Evolutionary conservation across 805 yeast genomes (phyloP), one percentile per base, ranked within the genome.

Genomic region (Myxozyma geophila): DNA sequence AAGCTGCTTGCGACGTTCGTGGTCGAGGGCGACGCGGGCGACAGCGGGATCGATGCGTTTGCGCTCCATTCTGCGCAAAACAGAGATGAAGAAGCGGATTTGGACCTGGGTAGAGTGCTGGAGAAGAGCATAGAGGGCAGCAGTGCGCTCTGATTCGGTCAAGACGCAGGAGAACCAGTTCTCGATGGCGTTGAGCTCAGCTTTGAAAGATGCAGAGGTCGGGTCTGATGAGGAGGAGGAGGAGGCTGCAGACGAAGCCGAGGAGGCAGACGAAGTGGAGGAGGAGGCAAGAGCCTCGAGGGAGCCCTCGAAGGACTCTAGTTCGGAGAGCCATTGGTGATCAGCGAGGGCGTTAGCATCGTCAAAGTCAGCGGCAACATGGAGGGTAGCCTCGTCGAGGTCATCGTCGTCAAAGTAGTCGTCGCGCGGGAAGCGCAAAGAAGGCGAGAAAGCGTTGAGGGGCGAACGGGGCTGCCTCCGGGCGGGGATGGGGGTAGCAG

Each of bases 151-250:
- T 33, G 72, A 72, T 40, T 73, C 73, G 53, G 72, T 69, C 39
- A 79, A 73, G 40, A 73, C 72, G 54, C 58, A 51, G 46, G 75
- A 73, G 67, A 77, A 79, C 82, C 82, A 79, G 57, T 73, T 72
- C 67, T 76, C 80, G 61, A 78, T 71, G 40, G 76, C 74, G 50
- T 65, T 60, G 36, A 77, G 72, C 64, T 77, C 79, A 36, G 74
- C 73, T 53, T 71, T 71, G 68, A 76, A 76, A 5, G 66, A n/a
- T 2, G 71, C 74, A 13, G 74, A 58, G 71, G 70, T 36, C 71
- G 73, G 56, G 72, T 66, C 13, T 1, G 58, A 33, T 17, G 74
- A 71, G 2, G 67, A 55, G 6, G 65, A 48, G 13, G 54, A 49
- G 9, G 39, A 53, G 7, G 65, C 52, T 13, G 60, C 58, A n/a